Evolutionary conservation across 345 rosid genomes (phyloP).

Genomic region (Pugionium cornutum): DNA sequence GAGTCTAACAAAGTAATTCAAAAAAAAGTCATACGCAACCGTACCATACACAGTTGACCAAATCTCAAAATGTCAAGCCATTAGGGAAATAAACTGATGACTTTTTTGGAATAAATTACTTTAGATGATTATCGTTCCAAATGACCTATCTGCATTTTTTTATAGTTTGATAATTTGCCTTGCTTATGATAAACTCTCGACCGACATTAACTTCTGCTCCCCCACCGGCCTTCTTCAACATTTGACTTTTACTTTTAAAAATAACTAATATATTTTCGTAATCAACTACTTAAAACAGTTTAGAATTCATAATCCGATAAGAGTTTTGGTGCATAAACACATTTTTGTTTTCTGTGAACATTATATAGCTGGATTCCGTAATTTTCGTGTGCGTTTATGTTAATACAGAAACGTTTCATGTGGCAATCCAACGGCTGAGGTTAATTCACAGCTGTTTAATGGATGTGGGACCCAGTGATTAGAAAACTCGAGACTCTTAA

Average conservation of each 20-base stretch:
- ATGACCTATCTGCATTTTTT: constrained; percentile 9
- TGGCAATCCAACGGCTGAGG: constrained; percentile 32
- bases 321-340: constrained; percentile 8
- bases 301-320: too few species aligned
- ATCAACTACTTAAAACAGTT: too few species aligned
- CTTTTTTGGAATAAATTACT: background rate
- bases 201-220: background rate
- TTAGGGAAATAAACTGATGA: background rate
- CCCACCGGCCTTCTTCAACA: constrained; percentile 27
- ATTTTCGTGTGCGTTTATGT: constrained; percentile 18
- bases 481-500: constrained; percentile 23
- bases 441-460: constrained; percentile 18
- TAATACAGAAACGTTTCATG: constrained; percentile 22
- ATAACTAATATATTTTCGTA: background rate
- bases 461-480: background rate
- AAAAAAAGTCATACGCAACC: too few species aligned
- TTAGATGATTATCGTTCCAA: constrained; percentile 12
- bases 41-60: background rate
- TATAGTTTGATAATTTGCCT: background rate
- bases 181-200: constrained; percentile 24
- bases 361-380: constrained; percentile 25
- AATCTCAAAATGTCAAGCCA: background rate
- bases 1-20: too few species aligned
- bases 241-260: constrained; percentile 2
- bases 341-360: background rate